These are phyloP conservation scores for Populus hybrid DNA, from an alignment of 441 rosid species.

Conservation along the genomic window DNA sequence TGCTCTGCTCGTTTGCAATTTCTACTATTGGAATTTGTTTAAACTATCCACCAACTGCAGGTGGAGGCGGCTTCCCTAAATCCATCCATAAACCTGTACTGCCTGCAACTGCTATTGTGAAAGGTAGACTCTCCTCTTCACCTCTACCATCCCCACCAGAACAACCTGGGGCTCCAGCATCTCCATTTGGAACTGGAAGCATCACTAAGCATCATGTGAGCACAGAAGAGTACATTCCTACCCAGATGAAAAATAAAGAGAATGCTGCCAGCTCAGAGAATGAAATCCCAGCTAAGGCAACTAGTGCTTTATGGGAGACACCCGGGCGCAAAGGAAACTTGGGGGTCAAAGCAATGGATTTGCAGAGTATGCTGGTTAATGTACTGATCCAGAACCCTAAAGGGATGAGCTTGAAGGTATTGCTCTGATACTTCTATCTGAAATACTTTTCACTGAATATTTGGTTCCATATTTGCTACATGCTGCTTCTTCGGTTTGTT, in stretches of 20 bases:
- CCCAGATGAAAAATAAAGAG: constrained; percentile 51
- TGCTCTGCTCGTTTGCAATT: not conserved
- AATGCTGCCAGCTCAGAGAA: constrained; percentile 45
- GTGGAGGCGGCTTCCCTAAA: constrained; percentile 45
- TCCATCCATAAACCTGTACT: constrained; percentile 50
- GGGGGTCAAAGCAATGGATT: constrained; percentile 53
- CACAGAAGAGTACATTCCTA: constrained; percentile 39
- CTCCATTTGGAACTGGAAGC: constrained; percentile 54
- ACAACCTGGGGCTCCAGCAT: constrained; percentile 48
- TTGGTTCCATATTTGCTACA: not conserved
- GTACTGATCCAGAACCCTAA: constrained; percentile 69
- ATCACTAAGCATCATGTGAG: constrained; percentile 37
- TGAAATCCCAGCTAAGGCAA: constrained; percentile 44
- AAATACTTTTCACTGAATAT: not conserved
- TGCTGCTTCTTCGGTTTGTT: constrained; percentile 1
- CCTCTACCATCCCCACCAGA: constrained; percentile 72
- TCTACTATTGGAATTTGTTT: constrained; percentile 12
- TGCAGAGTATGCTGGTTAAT: constrained; percentile 57
- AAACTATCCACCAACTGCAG: constrained; percentile 37
- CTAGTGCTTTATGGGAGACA: constrained; percentile 40
- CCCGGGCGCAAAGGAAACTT: constrained; percentile 39
- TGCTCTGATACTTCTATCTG: not conserved
- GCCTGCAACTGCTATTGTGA: constrained; percentile 41
- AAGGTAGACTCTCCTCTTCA: constrained; percentile 62
- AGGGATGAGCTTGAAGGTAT: constrained; percentile 88